phyloP scores from a whole-genome alignment of 2,329 filamentous ascomycete species.

The Diaporthe vexans region DNA sequence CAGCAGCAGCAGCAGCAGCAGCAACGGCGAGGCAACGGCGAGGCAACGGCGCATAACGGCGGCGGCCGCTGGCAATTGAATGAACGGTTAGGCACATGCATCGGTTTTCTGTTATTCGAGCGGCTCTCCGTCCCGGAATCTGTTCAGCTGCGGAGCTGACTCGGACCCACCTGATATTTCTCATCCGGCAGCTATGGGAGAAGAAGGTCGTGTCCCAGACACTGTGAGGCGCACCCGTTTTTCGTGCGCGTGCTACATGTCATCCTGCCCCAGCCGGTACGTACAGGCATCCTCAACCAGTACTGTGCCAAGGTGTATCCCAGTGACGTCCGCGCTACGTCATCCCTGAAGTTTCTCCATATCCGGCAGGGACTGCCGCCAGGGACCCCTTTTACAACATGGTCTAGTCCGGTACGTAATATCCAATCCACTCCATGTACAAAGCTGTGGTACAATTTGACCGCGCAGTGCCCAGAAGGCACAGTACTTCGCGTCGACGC shows the following conservation, averaged over 20 bases:
- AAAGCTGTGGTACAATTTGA: not conserved
- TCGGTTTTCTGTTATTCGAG: not conserved
- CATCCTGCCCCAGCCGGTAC: slow-evolving; percentile 2
- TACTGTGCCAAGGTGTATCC: slow-evolving; percentile 9
- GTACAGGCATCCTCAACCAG: not conserved
- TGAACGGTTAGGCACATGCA: not conserved
- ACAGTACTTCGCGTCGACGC: slow-evolving; percentile 24
- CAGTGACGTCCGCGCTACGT: slow-evolving; percentile 25
- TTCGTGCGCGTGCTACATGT: slow-evolving; percentile 4
- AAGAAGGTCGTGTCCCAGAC: not conserved
- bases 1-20: not conserved
- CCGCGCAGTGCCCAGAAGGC: slow-evolving; percentile 15
- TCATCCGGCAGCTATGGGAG: slow-evolving; percentile 2
- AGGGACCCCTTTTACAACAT: slow-evolving; percentile 23
- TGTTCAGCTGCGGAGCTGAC: slow-evolving; percentile 23
- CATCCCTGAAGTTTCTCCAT: slow-evolving; percentile 27
- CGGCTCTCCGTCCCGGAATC: slow-evolving; percentile 6
- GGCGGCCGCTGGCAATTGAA: not conserved
- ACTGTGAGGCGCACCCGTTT: slow-evolving; percentile 18
- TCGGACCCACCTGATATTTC: slow-evolving; percentile 15
- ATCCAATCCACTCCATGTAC: not conserved
- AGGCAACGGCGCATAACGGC: not conserved
- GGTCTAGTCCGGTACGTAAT: slow-evolving; percentile 7
- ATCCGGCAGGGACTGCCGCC: slow-evolving; percentile 32
- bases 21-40: not conserved